Base-by-base conservation (phyloP, 2,329 filamentous ascomycete species). In the Aspergillus nomiae region DNA sequence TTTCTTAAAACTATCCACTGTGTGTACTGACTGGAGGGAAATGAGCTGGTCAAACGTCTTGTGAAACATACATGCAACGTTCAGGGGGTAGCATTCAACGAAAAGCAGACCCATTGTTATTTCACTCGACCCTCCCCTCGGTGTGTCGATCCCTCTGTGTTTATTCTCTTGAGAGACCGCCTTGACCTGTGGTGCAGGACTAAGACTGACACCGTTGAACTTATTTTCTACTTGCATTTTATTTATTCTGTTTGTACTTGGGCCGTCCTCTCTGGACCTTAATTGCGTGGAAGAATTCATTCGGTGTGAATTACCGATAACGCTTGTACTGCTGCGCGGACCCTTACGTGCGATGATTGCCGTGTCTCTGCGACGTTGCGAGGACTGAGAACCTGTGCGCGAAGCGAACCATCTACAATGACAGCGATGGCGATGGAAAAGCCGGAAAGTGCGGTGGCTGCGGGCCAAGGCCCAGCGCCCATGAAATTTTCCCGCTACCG, bases 401-500 rank as follows among this genome's bases (percentile, higher is more conserved):
- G 38, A 41, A 41, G 16, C 38, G 21, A 24, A 46, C n/a, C 14
- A 26, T 14, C 10, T 12, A 51, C 7, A 9, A 51, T 16, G 28
- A 32, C 48, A n/a, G 48, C 14, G 1, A 66, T 68, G 63, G 63
- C 68, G 36, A 73, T 73, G 67, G 68, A 71, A 46, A 65, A 61
- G 45, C 69, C 66, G 11, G 65, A 68, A 51, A 30, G n/a, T 34
- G 56, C 54, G 26, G 34, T 63, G 50, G 63, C 60, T 51, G 64
- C 61, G 36, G 62, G 56, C 54, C 66, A 56, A 55, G 63, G 43
- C 26, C 64, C 53, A 32, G 56, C 59, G 26, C 73, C 73, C 34
- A 72, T 75, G 58, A 87, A 85, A 70, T 83, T 86, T 71, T 85
- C 85, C 60, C 82, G 86, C 48, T 89, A 89, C 74, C 81, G 85